Percentiles rank a stretch among this genome's conserved stretches.
phyloP scores from a whole-genome alignment of 2,329 filamentous ascomycete species.

The Didymella sp. region DNA sequence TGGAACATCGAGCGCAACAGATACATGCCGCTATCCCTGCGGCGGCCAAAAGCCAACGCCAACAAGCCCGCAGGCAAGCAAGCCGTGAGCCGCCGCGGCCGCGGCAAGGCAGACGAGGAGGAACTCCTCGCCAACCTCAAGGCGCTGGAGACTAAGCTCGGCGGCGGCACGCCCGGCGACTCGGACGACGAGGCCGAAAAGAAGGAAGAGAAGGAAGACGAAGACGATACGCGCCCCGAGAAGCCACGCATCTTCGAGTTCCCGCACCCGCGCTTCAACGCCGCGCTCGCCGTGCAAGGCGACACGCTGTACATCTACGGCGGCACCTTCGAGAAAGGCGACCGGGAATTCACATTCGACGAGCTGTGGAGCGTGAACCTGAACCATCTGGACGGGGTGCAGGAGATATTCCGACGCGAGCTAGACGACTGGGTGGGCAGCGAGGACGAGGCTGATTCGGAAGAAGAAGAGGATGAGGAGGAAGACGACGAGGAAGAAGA shows the following conservation, averaged over 20 bases:
- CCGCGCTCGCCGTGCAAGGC: constrained; percentile 86
- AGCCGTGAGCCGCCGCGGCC: constrained; percentile 59
- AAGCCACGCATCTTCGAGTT: constrained; percentile 76
- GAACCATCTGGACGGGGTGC: constrained; percentile 93
- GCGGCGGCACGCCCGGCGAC: constrained; percentile 58
- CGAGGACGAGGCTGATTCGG: constrained; percentile 54
- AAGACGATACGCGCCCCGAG: constrained; percentile 61
- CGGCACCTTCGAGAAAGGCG: constrained; percentile 93
- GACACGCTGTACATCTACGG: constrained; percentile 94
- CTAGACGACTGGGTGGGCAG: constrained; percentile 80
- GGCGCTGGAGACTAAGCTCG: constrained; percentile 77
- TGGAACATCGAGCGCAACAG: constrained; percentile 97
- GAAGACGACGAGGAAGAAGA: constrained; percentile 48
- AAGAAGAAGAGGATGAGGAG: constrained; percentile 53
- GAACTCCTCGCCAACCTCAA: constrained; percentile 87
- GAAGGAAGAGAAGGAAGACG: constrained; percentile 49
- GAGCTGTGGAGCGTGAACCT: constrained; percentile 93
- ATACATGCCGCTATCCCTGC: constrained; percentile 83
- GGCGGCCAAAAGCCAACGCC: constrained; percentile 73
- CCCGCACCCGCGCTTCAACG: constrained; percentile 90
- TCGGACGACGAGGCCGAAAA: constrained; percentile 36
- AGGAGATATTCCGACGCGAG: constrained; percentile 85
- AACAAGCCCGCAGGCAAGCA: constrained; percentile 62
- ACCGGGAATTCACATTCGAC: constrained; percentile 94
- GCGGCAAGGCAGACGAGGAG: constrained; percentile 89